Percentiles rank a stretch among this genome's conserved stretches.
phyloP scores from a whole-genome alignment of 208 protist genomes.

The Leishmania turanica region DNA sequence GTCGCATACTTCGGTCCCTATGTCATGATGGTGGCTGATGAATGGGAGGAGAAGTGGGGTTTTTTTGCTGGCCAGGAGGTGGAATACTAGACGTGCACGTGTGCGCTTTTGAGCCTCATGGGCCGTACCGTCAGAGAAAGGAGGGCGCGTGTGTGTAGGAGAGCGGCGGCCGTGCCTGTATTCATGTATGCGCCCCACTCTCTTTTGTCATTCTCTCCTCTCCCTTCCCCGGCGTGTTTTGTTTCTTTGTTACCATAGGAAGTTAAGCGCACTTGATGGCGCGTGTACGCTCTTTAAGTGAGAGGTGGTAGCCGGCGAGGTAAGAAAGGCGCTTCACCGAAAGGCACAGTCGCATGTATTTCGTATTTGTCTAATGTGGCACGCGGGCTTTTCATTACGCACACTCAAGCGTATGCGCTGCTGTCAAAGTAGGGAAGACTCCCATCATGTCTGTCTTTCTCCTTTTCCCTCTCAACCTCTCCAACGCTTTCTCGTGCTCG shows the following conservation, averaged over 20 bases:
- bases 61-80: conserved; percentile 92
- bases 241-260: conserved; percentile 18
- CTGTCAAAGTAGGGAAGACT: neutral
- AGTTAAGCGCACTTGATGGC: neutral
- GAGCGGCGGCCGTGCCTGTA: neutral
- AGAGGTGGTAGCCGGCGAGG: neutral
- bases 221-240: neutral
- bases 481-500: conserved; percentile 4
- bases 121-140: neutral
- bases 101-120: neutral
- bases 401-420: neutral
- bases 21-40: conserved; percentile 92
- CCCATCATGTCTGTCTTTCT: neutral
- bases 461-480: neutral
- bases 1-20: conserved; percentile 92
- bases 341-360: neutral
- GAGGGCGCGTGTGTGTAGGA: neutral
- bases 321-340: neutral
- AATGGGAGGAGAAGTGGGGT: conserved; percentile 94
- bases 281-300: neutral
- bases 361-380: neutral
- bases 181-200: neutral
- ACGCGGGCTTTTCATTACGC: neutral
- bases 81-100: conserved; percentile 70
- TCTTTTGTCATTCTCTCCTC: neutral